phyloP scores from a whole-genome alignment of 2,329 filamentous ascomycete genomes.

The Penicillium expansum region DNA sequence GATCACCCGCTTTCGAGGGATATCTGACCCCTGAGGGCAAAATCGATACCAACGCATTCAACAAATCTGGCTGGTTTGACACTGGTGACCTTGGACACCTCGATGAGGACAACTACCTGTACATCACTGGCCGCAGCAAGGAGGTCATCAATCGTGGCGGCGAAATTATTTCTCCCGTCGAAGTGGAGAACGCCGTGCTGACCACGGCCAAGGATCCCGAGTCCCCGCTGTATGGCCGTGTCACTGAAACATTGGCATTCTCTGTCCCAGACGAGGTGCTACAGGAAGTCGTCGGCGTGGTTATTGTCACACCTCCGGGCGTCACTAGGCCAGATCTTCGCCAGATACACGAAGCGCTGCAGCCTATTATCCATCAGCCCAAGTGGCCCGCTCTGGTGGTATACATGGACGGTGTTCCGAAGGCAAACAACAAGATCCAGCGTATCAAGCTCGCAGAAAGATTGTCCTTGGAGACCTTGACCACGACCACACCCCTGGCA shows the following conservation, averaged over 20 bases:
- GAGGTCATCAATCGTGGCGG: conserved; percentile 59
- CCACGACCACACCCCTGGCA: conserved; percentile 46
- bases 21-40: conserved; percentile 18
- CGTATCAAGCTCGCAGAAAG: conserved; percentile 54
- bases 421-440: conserved; percentile 58
- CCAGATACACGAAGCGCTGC: conserved; percentile 49
- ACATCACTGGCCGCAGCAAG: conserved; percentile 56
- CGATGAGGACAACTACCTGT: conserved; percentile 52
- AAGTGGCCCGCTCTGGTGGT: conserved; percentile 54
- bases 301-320: conserved; percentile 49
- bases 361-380: conserved; percentile 50
- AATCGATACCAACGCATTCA: conserved; percentile 38
- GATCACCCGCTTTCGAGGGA: conserved; percentile 52
- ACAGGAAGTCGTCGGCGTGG: conserved; percentile 57
- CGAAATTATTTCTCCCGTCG: conserved; percentile 59
- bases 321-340: conserved; percentile 49
- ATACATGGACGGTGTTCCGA: conserved; percentile 57
- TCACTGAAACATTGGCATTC: conserved; percentile 54
- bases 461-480: conserved; percentile 46
- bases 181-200: conserved; percentile 58
- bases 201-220: conserved; percentile 43
- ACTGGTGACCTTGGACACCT: conserved; percentile 56
- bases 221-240: conserved; percentile 45
- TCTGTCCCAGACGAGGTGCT: conserved; percentile 53
- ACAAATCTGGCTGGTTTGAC: conserved; percentile 52